Base-by-base conservation (phyloP, 441 rosid genomes). In the Eruca vesicaria region DNA sequence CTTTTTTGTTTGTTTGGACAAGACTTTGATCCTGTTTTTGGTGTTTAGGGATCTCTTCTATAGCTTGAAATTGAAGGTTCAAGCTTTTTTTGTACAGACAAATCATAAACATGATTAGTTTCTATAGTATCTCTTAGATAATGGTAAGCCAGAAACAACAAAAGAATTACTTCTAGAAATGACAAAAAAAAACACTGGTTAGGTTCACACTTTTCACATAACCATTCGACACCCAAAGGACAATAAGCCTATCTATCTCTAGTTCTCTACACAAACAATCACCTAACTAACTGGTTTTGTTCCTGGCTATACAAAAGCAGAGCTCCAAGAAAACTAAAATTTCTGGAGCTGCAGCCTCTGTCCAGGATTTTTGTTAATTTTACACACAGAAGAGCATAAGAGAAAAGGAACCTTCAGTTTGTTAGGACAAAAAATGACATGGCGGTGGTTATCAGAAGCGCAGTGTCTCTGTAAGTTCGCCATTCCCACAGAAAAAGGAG, bases 401-500 rank as follows among this genome's bases (percentile, higher is more conserved):
- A 61, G 7, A 23, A 65, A 58, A 59, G n/a, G n/a, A n/a, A n/a
- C 10, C 58, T 50, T 35, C 36, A 66, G 48, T 66, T 59, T 65
- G 76, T 66, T 58, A 69, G 50, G 9, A 68, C 53, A 26, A 77
- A 48, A 66, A 57, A 71, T 77, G 33, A 45, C 53, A 76, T 12
- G 59, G 57, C 56, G 2, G 67, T 71, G 56, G 64, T 50, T 19
- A 68, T 21, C 53, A 45, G 66, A 57, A 35, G 28, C 75, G 64
- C 63, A 28, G 10, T 76, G 69, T 67, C 15, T 60, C 69, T 69
- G 61, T 77, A 71, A 12, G 80, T 58, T 77, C 58, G 33, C 72
- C 80, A 59, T 71, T 77, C 63, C 76, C 71, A 21, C 63, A 33
- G 80, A 77, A 77, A 65, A 71, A 77, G 72, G 80, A 71, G 80